These are phyloP conservation scores for Trametes coccinea DNA, from an alignment of 768 basidiomycete species.

Conservation along the genomic window DNA sequence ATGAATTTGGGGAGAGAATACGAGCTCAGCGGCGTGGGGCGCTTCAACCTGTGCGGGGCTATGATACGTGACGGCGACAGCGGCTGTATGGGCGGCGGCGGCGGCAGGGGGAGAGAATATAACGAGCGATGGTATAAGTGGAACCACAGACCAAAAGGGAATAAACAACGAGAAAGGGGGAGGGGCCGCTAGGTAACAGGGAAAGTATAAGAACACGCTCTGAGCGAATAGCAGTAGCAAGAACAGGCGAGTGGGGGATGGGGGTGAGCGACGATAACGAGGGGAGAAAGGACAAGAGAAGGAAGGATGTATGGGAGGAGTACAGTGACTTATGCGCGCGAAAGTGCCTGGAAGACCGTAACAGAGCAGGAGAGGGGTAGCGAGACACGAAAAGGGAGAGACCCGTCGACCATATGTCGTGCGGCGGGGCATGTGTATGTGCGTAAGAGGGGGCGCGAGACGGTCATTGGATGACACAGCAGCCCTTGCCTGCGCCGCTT, in stretches of 20 bases:
- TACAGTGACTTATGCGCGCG: constrained; percentile 12
- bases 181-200: neutral
- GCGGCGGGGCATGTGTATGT: neutral
- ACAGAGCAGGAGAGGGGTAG: constrained; percentile 9
- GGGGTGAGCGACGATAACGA: neutral
- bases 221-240: neutral
- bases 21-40: no score
- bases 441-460: constrained; percentile 5
- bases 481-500: constrained; percentile 33
- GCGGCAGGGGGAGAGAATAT: constrained; percentile 7
- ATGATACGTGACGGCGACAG: neutral
- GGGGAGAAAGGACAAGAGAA: neutral
- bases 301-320: neutral
- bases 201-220: neutral
- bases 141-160: constrained; percentile 16
- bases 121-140: constrained; percentile 32
- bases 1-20: no score
- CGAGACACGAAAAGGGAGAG: neutral
- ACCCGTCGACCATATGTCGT: neutral
- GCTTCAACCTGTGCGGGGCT: neutral
- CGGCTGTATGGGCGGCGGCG: neutral
- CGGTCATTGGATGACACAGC: constrained; percentile 34
- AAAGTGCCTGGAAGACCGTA: constrained; percentile 5
- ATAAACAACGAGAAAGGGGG: constrained; percentile 15
- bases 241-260: constrained; percentile 2